Evolutionary conservation across 345 rosid genomes (phyloP), one percentile per base, ranked within the genome.

Genomic region (Laguncularia racemosa): DNA sequence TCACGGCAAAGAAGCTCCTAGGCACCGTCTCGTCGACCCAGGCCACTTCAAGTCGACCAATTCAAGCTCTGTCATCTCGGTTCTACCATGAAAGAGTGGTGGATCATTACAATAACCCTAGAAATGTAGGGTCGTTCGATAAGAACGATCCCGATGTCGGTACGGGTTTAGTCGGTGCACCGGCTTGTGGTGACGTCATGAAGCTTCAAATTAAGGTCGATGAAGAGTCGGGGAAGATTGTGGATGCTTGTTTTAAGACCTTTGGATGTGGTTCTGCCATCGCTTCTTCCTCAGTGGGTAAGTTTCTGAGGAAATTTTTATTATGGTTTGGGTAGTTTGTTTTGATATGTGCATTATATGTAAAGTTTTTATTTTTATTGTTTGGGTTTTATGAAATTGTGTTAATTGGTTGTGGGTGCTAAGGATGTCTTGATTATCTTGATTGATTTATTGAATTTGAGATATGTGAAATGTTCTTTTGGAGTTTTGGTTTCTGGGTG

Each of bases 171-270:
- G 99, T 95, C 7, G 99, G 99, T 0, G 99, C 99, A 13, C 99
- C 99, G 0, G 96, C 99, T 0, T 95, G 99, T 33, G 99, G 97
- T 6, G 99, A 95, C 70, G 96, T 95, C 4, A 95, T 90, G 99
- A 95, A 95, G 86, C 86, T 95, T 20, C 99, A 95, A 59, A 90
- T 95, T 48, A 95, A 71, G 83, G 90, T 90, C 50, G 96, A 95
- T 62, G 93, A 95, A 51, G 67, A 76, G 61, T 81, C 88, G 14
- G 97, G 95, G 6, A 73, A 88, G 71, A 95, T 95, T 66, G 62
- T 74, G 3, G 97, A 95, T 64, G 97, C 99, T 57, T 66, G 99
- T 20, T 95, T 95, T 64, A 95, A 95, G 85, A 95, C 99, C 56
- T 95, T 95, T 58, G 99, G 99, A 14, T 95, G 97, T 57, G 99